Conservation (phyloP, 768 basidiomycete genomes). For the Amanita molliuscula region DNA sequence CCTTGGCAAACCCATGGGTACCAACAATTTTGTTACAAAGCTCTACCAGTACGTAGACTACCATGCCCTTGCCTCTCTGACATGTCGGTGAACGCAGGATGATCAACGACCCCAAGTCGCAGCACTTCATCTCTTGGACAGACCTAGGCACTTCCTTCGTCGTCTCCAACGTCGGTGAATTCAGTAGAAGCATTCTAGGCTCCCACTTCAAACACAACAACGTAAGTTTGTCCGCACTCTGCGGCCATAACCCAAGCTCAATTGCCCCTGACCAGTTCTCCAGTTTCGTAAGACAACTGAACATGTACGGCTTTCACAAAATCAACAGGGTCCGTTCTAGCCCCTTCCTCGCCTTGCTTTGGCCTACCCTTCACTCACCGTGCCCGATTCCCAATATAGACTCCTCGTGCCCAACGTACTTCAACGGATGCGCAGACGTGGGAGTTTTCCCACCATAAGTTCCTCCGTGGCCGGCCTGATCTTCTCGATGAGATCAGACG, state of each 20-base stretch:
- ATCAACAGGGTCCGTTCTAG: slow-evolving; percentile 62
- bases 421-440: slow-evolving; percentile 75
- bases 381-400: slow-evolving; percentile 26
- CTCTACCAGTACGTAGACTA: slow-evolving; percentile 62
- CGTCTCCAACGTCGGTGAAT: slow-evolving; percentile 79
- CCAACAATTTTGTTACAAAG: slow-evolving; percentile 84
- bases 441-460: slow-evolving; percentile 87
- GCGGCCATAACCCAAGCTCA: background rate
- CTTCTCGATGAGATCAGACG: slow-evolving; percentile 80
- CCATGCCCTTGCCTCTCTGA: background rate
- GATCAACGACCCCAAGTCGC: slow-evolving; percentile 76
- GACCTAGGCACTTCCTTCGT: slow-evolving; percentile 78
- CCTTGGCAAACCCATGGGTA: slow-evolving; percentile 56
- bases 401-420: slow-evolving; percentile 75
- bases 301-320: slow-evolving; percentile 97
- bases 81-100: slow-evolving; percentile 36
- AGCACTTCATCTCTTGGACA: slow-evolving; percentile 77
- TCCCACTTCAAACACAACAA: slow-evolving; percentile 90
- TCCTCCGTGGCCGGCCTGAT: slow-evolving; percentile 71
- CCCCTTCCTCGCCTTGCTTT: slow-evolving; percentile 6
- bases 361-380: slow-evolving; percentile 2
- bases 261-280: slow-evolving; percentile 53
- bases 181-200: slow-evolving; percentile 75
- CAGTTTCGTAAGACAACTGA: slow-evolving; percentile 88
- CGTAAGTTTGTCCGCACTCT: slow-evolving; percentile 28